Evolutionary conservation across 345 rosid genomes (phyloP), one percentile per base, ranked within the genome.

Genomic region (Sisymbrium altissimum): DNA sequence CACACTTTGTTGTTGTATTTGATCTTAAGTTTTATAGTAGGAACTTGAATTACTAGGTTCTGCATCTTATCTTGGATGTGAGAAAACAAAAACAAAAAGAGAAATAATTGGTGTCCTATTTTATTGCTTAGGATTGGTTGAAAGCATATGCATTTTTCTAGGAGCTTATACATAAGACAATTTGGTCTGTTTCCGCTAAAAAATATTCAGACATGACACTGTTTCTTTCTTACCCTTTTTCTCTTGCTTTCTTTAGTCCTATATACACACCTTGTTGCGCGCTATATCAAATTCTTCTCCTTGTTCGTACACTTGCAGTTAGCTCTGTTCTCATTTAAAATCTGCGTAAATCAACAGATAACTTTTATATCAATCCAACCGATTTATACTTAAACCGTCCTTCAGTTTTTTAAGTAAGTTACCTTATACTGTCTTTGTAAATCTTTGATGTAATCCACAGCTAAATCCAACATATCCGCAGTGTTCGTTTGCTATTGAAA

Each of bases 401-500:
- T 21, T 3, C 0, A 6, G 0, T 21, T 44, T 32, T 30, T 52
- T 25, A 15, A 55, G 17, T 39, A 59, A 4, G n/a, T 33, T 80
- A 88, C 99, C 97, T 87, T 83, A 77, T 85, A 90, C 71, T 88
- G 92, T 73, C 76, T 83, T 79, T 95, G 99, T 62, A 95, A 91
- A 61, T 90, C 92, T 80, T 95, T 95, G 72, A 95, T 92, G 89
- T 95, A 95, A 32, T 86, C 98, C 38, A 95, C 99, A 7, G 99
- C 99, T 78, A 92, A 84, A 79, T 95, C 99, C 63, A 95, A 81
- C 99, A 92, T 95, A 82, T 90, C 98, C 15, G 98, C 80, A 2
- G 98, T 95, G 84, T 85, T 95, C 5, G 98, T 92, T 90, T 95
- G 99, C 99, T 95, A 86, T 66, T 64, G 56, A 74, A 35, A 17